phyloP scores from a whole-genome alignment of 2,329 filamentous ascomycete genomes.

The Fusarium tupiense region DNA sequence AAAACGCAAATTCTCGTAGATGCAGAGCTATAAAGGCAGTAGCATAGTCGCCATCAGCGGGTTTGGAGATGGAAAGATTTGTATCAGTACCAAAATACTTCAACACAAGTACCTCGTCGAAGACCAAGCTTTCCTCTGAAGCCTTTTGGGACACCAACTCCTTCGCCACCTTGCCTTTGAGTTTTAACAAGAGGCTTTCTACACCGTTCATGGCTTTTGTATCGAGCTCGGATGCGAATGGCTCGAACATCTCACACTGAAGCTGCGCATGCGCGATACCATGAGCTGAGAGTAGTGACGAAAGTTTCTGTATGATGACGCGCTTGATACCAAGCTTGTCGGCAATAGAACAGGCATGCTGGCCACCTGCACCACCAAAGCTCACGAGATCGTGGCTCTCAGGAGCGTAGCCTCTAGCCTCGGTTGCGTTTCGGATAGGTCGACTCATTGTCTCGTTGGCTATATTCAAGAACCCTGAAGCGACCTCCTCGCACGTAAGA shows the following conservation, averaged over 20 bases:
- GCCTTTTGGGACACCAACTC: constrained; percentile 56
- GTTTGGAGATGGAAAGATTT: constrained; percentile 55
- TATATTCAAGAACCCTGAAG: constrained; percentile 78
- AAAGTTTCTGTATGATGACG: constrained; percentile 55
- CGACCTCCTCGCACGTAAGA: constrained; percentile 53
- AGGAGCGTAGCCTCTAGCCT: constrained; percentile 59
- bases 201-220: constrained; percentile 19
- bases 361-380: constrained; percentile 77
- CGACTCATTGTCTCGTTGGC: constrained; percentile 81
- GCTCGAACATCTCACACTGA: constrained; percentile 50
- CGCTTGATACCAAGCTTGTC: constrained; percentile 51
- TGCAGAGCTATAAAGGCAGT: constrained; percentile 51
- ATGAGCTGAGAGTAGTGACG: constrained; percentile 55
- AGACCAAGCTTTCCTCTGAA: constrained; percentile 49
- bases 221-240: constrained; percentile 41
- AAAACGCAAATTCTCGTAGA: constrained; percentile 54
- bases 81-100: constrained; percentile 58
- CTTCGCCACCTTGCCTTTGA: constrained; percentile 46
- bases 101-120: constrained; percentile 56
- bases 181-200: constrained; percentile 29
- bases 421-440: constrained; percentile 76
- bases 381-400: constrained; percentile 47
- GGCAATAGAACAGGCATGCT: constrained; percentile 59
- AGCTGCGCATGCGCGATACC: constrained; percentile 55
- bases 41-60: constrained; percentile 49